phyloP scores from a whole-genome alignment of 2,329 filamentous ascomycete genomes.

The Colletotrichum camelliae region DNA sequence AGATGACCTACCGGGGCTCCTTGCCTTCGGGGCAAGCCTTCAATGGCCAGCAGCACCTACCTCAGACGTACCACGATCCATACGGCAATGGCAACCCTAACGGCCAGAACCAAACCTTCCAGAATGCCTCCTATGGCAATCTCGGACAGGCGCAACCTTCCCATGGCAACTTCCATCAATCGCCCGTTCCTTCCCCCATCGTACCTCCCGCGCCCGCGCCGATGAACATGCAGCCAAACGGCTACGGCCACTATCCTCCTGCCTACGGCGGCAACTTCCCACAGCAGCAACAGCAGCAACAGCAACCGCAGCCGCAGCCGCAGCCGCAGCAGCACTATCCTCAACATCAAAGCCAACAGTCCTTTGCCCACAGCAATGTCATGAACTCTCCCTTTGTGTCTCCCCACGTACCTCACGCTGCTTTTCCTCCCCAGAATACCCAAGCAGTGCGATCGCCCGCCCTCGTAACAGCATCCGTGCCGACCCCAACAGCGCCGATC shows the following conservation, averaged over 20 bases:
- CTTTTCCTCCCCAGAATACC: constrained; percentile 6
- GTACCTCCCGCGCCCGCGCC: constrained; percentile 27
- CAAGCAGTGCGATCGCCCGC: constrained; percentile 8
- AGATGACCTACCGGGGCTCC: constrained; percentile 41
- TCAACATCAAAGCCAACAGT: constrained; percentile 8
- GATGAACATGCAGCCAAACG: constrained; percentile 23
- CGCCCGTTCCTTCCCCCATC: constrained; percentile 29
- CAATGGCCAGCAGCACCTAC: constrained; percentile 37
- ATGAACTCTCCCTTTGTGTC: constrained; percentile 13
- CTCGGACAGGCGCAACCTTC: constrained; percentile 30
- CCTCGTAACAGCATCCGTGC: not conserved
- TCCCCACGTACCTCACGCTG: constrained; percentile 8
- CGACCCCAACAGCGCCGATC: not conserved
- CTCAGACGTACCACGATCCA: constrained; percentile 10
- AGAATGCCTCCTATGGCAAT: constrained; percentile 20
- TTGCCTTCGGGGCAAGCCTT: constrained; percentile 46
- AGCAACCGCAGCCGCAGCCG: constrained; percentile 28
- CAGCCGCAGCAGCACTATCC: not conserved
- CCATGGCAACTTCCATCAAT: constrained; percentile 31
- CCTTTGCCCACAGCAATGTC: constrained; percentile 1
- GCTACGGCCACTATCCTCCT: constrained; percentile 21
- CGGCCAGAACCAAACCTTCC: constrained; percentile 22
- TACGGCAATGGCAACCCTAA: constrained; percentile 23
- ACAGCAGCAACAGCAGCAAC: constrained; percentile 28
- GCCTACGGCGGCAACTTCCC: constrained; percentile 28